Base-by-base conservation (phyloP, 2,329 filamentous ascomycete genomes). In the Fusarium luffae region DNA sequence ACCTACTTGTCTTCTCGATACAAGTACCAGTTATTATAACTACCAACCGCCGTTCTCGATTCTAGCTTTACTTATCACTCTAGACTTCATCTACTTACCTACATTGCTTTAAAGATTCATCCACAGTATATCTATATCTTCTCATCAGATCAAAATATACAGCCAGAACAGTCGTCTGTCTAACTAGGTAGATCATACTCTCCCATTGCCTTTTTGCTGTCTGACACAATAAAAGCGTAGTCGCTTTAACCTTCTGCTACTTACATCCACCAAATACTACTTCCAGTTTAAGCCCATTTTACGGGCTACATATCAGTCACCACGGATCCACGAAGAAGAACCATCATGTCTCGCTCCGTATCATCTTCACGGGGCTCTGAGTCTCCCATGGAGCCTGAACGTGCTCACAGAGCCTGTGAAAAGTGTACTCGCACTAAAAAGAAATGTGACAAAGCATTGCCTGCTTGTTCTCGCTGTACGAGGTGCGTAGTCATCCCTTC, bases 401-500 rank as follows among this genome's bases (percentile, higher is more conserved):
- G 77, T 58, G 78, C 78, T 48, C 78, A 79, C 59, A 72, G 78
- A 40, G 78, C 78, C 27, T 80, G 78, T 71, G 78, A 80, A 67
- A 80, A 80, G 66, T 80, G 78, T 69, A 80, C 78, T 12, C 67
- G 78, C 43, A 79, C 78, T 55, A 80, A 80, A 73, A 80, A 80
- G 76, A 80, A 79, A 65, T 80, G 78, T 61, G 78, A 80, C 71
- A 80, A 80, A 72, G 78, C 76, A 34, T 67, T 80, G 40, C 78
- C 78, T 30, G 68, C 77, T 48, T 80, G 78, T 59, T 78, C 77
- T 57, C 73, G 78, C 40, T 80, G 78, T 63, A 77, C 75, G 27
- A 77, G 78, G 78, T 79, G 63, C 46, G 72, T 55, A 54, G 42
- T 8, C 47, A n/a, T 40, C 25, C 18, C 48, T 55, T 44, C 30